Percentiles rank a stretch among this genome's conserved stretches.
Conservation (phyloP, 164 flowering plant genomes). For the Litsea cubeba region DNA sequence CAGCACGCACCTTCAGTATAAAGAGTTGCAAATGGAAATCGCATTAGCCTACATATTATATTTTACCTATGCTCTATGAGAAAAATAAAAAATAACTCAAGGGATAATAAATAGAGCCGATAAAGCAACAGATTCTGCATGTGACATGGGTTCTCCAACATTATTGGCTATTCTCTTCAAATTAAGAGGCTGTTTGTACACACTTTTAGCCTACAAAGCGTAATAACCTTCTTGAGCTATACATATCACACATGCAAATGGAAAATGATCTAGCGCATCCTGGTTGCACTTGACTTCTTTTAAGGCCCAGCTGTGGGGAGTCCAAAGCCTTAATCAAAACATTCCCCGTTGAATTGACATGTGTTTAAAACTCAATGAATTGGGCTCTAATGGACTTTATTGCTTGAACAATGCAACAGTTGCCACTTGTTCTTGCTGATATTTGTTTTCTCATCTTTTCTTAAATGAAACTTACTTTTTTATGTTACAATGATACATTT, state of each 20-base stretch:
- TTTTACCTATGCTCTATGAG: not conserved
- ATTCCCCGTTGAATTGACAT: no score
- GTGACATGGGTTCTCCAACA: conserved; percentile 45
- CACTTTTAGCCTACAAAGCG: conserved; percentile 42
- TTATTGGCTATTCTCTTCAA: conserved; percentile 33
- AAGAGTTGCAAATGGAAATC: not conserved
- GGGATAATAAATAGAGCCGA: conserved; percentile 35
- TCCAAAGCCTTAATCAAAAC: no score
- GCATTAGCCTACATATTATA: not conserved
- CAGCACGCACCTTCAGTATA: conserved; percentile 35
- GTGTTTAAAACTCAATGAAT: no score
- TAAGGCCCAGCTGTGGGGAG: no score
- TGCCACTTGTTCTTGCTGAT: no score
- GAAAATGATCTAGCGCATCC: no score
- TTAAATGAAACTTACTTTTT: no score
- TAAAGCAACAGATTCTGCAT: conserved; percentile 52
- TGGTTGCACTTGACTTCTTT: no score
- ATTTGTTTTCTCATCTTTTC: no score
- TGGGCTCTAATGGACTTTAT: no score
- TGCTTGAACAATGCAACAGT: no score
- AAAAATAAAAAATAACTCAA: not conserved
- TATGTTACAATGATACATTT: no score
- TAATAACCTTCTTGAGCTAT: not conserved
- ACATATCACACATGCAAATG: not conserved
- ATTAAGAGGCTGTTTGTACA: conserved; percentile 36